phyloP scores from a whole-genome alignment of 2,329 filamentous ascomycete species.

The Microsporum audouinii region DNA sequence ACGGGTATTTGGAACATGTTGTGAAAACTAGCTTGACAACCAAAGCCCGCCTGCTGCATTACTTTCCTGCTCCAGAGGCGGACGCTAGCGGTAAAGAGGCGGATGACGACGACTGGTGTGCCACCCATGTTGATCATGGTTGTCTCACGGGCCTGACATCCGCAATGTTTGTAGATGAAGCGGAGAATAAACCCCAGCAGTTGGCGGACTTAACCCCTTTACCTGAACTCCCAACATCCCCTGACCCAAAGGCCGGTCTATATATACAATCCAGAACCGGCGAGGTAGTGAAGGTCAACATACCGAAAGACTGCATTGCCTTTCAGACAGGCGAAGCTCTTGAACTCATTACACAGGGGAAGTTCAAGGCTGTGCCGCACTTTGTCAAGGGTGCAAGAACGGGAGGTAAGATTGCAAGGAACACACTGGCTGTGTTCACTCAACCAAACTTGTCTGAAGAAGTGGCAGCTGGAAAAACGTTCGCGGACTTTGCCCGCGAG shows the following conservation, averaged over 20 bases:
- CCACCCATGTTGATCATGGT: conserved; percentile 66
- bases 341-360: conserved; percentile 79
- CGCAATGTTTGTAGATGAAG: conserved; percentile 91
- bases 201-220: conserved; percentile 34
- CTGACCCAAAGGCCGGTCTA: conserved; percentile 75
- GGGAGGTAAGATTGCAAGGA: conserved; percentile 54
- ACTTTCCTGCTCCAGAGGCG: conserved; percentile 52
- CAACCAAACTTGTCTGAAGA: conserved; percentile 77
- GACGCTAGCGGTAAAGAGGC: conserved; percentile 41
- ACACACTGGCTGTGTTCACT: conserved; percentile 92
- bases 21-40: conserved; percentile 77
- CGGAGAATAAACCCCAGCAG: conserved; percentile 20
- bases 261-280: conserved; percentile 84
- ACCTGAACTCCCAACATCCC: conserved; percentile 60
- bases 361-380: conserved; percentile 89
- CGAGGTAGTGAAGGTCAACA: conserved; percentile 76
- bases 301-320: conserved; percentile 80
- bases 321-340: conserved; percentile 94
- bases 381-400: conserved; percentile 71
- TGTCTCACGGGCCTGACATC: conserved; percentile 89
- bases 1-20: conserved; percentile 73
- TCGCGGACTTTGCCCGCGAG: conserved; percentile 64
- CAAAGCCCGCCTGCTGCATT: conserved; percentile 85
- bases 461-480: conserved; percentile 61
- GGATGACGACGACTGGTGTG: conserved; percentile 90